These are phyloP conservation scores for Calonectria fujianensis DNA, from an alignment of 2,329 filamentous ascomycete genomes.

Conservation along the genomic window DNA sequence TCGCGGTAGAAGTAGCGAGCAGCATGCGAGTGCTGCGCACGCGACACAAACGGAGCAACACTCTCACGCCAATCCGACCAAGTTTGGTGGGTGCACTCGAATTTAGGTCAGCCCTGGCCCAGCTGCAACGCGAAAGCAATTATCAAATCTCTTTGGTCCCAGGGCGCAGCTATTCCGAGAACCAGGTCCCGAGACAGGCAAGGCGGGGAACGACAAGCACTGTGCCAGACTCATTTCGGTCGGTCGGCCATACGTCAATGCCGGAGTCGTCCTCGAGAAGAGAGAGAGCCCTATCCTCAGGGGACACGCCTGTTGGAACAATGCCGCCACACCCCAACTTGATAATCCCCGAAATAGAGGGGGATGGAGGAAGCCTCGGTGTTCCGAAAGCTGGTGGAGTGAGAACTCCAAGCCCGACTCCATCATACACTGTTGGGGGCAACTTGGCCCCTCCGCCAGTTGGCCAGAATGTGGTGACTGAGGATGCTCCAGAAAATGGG, in stretches of 20 bases:
- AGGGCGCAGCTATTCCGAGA: constrained; percentile 72
- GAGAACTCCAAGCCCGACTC: constrained; percentile 56
- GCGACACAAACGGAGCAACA: constrained; percentile 78
- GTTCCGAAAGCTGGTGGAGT: constrained; percentile 47
- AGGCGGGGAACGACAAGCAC: constrained; percentile 56
- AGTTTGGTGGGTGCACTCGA: constrained; percentile 95
- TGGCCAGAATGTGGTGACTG: constrained; percentile 48
- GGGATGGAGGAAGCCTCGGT: constrained; percentile 46
- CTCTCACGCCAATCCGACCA: constrained; percentile 90
- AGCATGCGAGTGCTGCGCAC: constrained; percentile 93
- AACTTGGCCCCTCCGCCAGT: constrained; percentile 65
- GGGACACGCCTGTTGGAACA: constrained; percentile 58
- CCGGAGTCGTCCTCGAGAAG: constrained; percentile 43
- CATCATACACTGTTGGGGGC: constrained; percentile 62
- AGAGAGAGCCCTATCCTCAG: constrained; percentile 68
- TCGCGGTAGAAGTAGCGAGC: constrained; percentile 88
- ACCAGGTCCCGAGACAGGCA: constrained; percentile 51
- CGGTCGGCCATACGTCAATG: constrained; percentile 36
- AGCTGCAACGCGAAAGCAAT: constrained; percentile 87
- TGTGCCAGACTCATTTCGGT: constrained; percentile 45
- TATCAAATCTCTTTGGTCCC: constrained; percentile 82
- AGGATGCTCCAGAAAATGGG: constrained; percentile 38
- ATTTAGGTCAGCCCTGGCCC: constrained; percentile 93
- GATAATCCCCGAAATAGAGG: constrained; percentile 45
- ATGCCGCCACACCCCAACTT: constrained; percentile 44